Conservation (phyloP, 1,284 basidiomycete genomes). For the Leccinum pallidistipes region DNA sequence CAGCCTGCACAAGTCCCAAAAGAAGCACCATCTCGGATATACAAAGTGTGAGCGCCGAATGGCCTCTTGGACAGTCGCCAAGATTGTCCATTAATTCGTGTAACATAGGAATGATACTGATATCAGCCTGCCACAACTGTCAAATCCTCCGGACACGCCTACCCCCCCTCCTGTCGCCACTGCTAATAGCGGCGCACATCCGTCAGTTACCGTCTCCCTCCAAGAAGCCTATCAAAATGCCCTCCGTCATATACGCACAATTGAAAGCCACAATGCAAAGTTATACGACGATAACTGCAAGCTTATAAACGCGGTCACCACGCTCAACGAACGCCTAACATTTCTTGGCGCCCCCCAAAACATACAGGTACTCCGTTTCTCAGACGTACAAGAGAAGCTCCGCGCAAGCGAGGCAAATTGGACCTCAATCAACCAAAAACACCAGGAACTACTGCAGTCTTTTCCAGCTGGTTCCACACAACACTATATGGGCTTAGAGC, state of each 20-base stretch:
- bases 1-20: constrained; percentile 3
- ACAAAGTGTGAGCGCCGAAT: constrained; percentile 15
- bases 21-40: neutral
- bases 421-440: constrained; percentile 17
- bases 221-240: constrained; percentile 36
- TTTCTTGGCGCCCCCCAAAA: constrained; percentile 20
- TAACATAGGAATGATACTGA: constrained; percentile 7
- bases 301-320: constrained; percentile 35
- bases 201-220: constrained; percentile 35
- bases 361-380: constrained; percentile 20
- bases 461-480: constrained; percentile 16
- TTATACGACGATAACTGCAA: constrained; percentile 53
- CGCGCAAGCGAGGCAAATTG: constrained; percentile 20
- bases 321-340: constrained; percentile 32
- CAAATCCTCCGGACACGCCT: constrained; percentile 38
- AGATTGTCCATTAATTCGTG: neutral
- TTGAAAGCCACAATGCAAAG: constrained; percentile 44
- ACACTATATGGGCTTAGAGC: constrained; percentile 21
- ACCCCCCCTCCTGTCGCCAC: constrained; percentile 21
- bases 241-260: constrained; percentile 32
- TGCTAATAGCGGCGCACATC: constrained; percentile 40
- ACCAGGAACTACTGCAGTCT: constrained; percentile 27
- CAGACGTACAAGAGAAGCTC: constrained; percentile 29
- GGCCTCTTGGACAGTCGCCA: constrained; percentile 4
- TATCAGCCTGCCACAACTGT: neutral